Evolutionary conservation across 2,329 filamentous ascomycete genomes (phyloP), one percentile per base, ranked within the genome.

Genomic region (Helminthosporium solani): DNA sequence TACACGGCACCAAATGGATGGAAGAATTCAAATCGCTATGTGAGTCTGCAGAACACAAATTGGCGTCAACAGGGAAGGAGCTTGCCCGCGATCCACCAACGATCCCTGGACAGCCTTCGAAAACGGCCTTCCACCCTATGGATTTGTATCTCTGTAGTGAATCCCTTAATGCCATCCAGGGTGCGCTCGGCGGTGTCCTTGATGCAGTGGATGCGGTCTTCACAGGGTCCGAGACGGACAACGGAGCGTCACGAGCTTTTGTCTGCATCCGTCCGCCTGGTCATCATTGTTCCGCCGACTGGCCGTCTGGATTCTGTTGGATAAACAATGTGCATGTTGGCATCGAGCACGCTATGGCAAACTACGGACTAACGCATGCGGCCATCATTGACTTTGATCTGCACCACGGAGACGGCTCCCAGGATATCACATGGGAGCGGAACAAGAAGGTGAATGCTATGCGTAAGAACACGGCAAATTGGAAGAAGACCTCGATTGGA

Each of bases 261-360:
- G 90, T 97, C 40, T 91, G 87, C 21, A 87, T 97, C 40, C 84
- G 94, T 25, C 94, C 94, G 3, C 94, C 94, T 0, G 94, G 94
- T 1, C 94, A 99, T 66, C 94, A 99, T 66, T 99, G 94, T 71
- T 96, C 92, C 2, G 83, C 89, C 3, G 83, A 87, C 40, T 86
- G 87, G 59, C 94, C 94, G 0, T 96, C 92, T 2, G 94, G 94
- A 0, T 99, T 99, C 66, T 99, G 94, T 73, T 99, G 94, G 92
- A 75, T 99, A 40, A 99, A 99, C 70, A 99, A 99, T 65, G 90
- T 99, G 0, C 92, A 97, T 64, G 89, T 99, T 18, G 94, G 92
- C 0, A 96, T 99, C 54, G 88, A 95, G 68, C 88, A 99, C 68
- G 92, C 86, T 9, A 85, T 89, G 16, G 82, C 92, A 52, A 81